Base-by-base conservation (phyloP, 2,329 filamentous ascomycete species). In the Orbilia oligospora region DNA sequence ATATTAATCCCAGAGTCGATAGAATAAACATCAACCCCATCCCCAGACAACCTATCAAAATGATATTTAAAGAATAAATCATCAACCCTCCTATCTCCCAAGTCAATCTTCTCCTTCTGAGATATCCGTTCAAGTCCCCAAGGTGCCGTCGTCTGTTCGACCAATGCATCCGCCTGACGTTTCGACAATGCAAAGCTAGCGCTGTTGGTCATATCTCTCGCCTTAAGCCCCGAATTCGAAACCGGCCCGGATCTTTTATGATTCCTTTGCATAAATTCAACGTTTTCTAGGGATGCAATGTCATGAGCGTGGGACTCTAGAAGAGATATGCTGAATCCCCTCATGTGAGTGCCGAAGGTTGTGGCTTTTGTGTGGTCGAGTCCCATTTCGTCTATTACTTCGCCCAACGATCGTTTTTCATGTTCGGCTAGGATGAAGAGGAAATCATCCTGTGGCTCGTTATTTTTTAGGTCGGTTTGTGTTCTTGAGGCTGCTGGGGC, bases 1-100 rank as follows among this genome's bases (percentile, higher is more conserved):
- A 80, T 70, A 24, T 81, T 80, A 44, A 83, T 85, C 1, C 87
- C 86, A 1, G 86, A 86, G 80, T 87, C 87, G 49, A 87, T 83
- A 56, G 87, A 82, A 80, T 88, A 87, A 18, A 85, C 83, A 63
- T 85, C 87, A 2, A 86, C 86, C 12, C 84, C 86, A 58, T 83
- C 83, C 3, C 85, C 86, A 6, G 81, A 80, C n/a, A 71, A 76
- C 22, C 51, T 51, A 24, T 73, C 82, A 41, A 85, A 85, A 33
- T 82, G 76, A 64, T 85, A 85, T 5, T 69, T 81, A 10, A 82
- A 87, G 76, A 85, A 83, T 66, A 86, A 83, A 22, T 72, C 79
- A 3, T 72, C 48, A 4, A 69, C 22, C 6, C 81, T 81, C 56
- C 82, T 82, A 12, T 81, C 75, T 5, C 80, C 72, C 65, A 80